Evolutionary conservation across 768 basidiomycete species (phyloP), one percentile per base, ranked within the genome.

Genomic region (Rhizopogon sp.): DNA sequence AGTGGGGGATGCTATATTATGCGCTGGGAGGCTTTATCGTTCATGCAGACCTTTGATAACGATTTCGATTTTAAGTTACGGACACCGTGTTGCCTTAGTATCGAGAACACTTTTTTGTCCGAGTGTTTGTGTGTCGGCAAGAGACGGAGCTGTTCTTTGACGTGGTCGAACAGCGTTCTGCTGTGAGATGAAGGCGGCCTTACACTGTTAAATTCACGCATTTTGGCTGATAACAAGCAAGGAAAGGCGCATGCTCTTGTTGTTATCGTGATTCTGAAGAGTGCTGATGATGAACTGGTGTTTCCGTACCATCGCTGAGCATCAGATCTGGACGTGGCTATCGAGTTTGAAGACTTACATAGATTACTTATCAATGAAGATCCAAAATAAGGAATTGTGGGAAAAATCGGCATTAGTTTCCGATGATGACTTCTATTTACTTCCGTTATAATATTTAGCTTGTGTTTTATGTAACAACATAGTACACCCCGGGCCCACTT

Each of bases 401-500:
- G 35, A 10, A 35, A 35, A 37, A 3, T 11, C 35, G 13, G 35
- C 35, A 1, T 37, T 37, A 37, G 9, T 37, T 37, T 37, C 47
- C 47, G 47, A 49, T 49, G 47, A 49, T 49, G 47, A 49, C 37
- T 35, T 25, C 22, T 49, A 25, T 49, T 49, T 49, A 49, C 35
- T 6, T 37, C 35, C 47, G 47, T 16, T 49, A 16, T 49, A 35
- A 49, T 49, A 49, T 49, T 49, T 49, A 49, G 33, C 28, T 42
- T 47, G 55, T 28, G 31, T 31, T 63, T 70, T 70, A 67, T 62
- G 66, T 70, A 68, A 60, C 25, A 53, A 43, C 44, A n/a, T 39
- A 25, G 25, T 25, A 43, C 51, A 14, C 54, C 55, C 54, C 31
- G 3, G 31, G 57, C 39, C 35, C 31, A 53, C 13, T 16, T 53